A percentile compares a stretch with the other conserved stretches of the same genome.
phyloP scores from a whole-genome alignment of 371 early-diverging fungal species.

The Rhizomucor pusillus region DNA sequence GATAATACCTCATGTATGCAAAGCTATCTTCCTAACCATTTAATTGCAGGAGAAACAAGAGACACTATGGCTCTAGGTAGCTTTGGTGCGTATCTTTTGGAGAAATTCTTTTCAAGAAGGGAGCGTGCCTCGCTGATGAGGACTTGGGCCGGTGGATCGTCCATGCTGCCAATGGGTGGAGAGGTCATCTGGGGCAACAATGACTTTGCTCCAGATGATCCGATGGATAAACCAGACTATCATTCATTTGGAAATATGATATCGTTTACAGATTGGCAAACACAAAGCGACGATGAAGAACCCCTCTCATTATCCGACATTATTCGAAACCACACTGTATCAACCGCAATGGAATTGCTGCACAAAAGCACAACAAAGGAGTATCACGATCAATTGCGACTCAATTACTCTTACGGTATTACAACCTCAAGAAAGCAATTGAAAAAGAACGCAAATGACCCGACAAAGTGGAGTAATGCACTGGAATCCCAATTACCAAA shows the following conservation, averaged over 20 bases:
- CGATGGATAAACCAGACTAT: conserved; percentile 29
- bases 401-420: conserved; percentile 69
- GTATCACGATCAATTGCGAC: conserved; percentile 48
- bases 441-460: conserved; percentile 44
- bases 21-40: too few species aligned
- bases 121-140: conserved; percentile 80
- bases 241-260: conserved; percentile 43
- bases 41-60: conserved; percentile 81
- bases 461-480: conserved; percentile 85
- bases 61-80: conserved; percentile 85
- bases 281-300: conserved; percentile 47
- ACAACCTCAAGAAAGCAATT: conserved; percentile 57
- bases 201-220: conserved; percentile 61
- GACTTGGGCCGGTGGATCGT: conserved; percentile 80
- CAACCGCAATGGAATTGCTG: conserved; percentile 54
- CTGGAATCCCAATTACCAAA: conserved; percentile 78
- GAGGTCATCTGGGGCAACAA: conserved; percentile 77
- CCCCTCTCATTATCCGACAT: conserved; percentile 1
- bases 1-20: neutral
- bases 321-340: conserved; percentile 50
- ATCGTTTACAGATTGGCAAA: conserved; percentile 36
- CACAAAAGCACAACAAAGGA: conserved; percentile 47
- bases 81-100: conserved; percentile 77
- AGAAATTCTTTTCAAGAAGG: conserved; percentile 79
- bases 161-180: conserved; percentile 89